Base-by-base conservation (phyloP, 164 flowering plant genomes). In the Umbilicus rupestris region DNA sequence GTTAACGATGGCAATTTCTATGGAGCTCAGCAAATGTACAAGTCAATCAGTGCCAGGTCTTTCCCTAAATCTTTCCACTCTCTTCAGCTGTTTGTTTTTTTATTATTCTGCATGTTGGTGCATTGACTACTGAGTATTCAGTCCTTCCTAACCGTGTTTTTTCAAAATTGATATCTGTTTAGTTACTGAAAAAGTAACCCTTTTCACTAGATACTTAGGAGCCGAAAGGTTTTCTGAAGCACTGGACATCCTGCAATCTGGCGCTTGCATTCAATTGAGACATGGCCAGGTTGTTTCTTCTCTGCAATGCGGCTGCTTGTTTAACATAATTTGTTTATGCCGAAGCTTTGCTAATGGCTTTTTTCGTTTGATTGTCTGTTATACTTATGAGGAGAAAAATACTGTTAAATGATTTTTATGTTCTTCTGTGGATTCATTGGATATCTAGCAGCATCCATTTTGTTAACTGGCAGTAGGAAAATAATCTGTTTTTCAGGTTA, bases 11-110 rank as follows among this genome's bases (percentile, higher is more conserved):
- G 97, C 3, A 83, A 90, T 69, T 78, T 45, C 64, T 93, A 93
- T 82, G 97, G 87, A 69, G 98, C 94, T 70, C 96, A 88, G 66
- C 98, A 90, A 79, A 88, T 93, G 96, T 93, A 90, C 78, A 90
- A 90, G 77, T 80, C 97, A 42, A 79, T 72, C 50, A 74, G 80
- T 66, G 84, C 96, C 60, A 87, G 97, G 98, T 87, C 77, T 42
- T 15, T 10, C 5, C 44, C 22, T 12, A 52, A n/a, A 45, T 22
- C 29, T 60, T 37, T 62, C 16, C 39, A 11, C 42, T 16, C 0
- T 64, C 24, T 49, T 62, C 14, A 47, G 22, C 19, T 55, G 35
- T 66, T 44, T 11, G 11, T 14, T 33, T 5, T 4, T 41, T 33
- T 31, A 30, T 12, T 33, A 20, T 20, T 59, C 31, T 59, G 28